Percentiles rank a stretch among this genome's conserved stretches.
These are phyloP conservation scores for Nowakowskiella sp. DNA, from an alignment of 192 early-diverging fungal species.

Conservation along the genomic window DNA sequence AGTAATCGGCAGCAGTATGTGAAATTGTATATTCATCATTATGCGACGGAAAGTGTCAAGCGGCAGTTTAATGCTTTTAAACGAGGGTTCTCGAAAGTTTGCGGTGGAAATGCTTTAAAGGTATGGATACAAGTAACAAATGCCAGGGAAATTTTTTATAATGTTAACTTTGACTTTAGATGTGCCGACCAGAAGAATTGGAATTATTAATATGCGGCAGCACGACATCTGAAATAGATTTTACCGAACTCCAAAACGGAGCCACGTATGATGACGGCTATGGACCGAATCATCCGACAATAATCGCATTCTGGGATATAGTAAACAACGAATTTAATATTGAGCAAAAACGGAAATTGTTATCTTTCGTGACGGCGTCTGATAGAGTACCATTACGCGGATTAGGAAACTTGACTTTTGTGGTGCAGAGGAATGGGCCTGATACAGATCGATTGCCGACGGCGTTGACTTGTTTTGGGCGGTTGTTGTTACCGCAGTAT, in stretches of 20 bases:
- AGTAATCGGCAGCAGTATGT: slow-evolving; percentile 45
- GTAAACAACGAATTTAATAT: slow-evolving; percentile 53
- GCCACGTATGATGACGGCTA: slow-evolving; percentile 85
- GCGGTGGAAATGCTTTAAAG: slow-evolving; percentile 42
- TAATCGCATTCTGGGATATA: slow-evolving; percentile 78
- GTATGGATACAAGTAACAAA: slow-evolving; percentile 13
- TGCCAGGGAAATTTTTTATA: neutral
- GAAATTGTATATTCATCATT: slow-evolving; percentile 42
- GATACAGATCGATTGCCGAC: slow-evolving; percentile 82
- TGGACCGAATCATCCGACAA: slow-evolving; percentile 49
- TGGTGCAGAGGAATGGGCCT: slow-evolving; percentile 91
- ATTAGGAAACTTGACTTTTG: slow-evolving; percentile 72
- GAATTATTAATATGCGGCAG: slow-evolving; percentile 64
- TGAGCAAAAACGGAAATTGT: slow-evolving; percentile 60
- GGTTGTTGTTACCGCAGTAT: slow-evolving; percentile 84
- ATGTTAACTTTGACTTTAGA: slow-evolving; percentile 4
- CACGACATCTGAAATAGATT: slow-evolving; percentile 48
- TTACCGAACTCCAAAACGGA: slow-evolving; percentile 58
- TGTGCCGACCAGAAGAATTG: slow-evolving; percentile 63
- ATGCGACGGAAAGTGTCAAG: slow-evolving; percentile 20
- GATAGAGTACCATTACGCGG: slow-evolving; percentile 85
- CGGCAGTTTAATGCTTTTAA: slow-evolving; percentile 42
- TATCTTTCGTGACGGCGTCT: slow-evolving; percentile 86
- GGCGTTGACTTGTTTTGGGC: slow-evolving; percentile 84
- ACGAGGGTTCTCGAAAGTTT: slow-evolving; percentile 42